Conservation (phyloP, 2,329 filamentous ascomycete genomes). For the Phaeosphaeriaceae sp. region DNA sequence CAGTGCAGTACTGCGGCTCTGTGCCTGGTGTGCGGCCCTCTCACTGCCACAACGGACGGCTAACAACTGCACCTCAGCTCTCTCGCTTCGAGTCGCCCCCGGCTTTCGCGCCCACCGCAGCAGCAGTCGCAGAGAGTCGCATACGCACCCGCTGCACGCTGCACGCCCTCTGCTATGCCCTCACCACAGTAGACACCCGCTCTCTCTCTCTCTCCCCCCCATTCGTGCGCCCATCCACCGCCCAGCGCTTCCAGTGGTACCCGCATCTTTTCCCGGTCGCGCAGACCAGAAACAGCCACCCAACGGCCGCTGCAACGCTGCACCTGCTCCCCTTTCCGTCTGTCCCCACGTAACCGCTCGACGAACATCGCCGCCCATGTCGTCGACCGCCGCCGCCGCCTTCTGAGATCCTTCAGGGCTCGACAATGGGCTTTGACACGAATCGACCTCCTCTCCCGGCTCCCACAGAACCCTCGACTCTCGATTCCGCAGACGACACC, state of each 20-base stretch:
- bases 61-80: constrained; percentile 13
- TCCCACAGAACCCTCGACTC: constrained; percentile 76
- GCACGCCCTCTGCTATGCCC: constrained; percentile 12
- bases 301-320: constrained; percentile 16
- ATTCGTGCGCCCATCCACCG: constrained; percentile 10
- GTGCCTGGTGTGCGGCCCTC: constrained; percentile 7
- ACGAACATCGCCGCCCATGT: constrained; percentile 39
- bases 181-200: constrained; percentile 6
- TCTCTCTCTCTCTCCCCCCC: constrained; percentile 15
- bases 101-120: constrained; percentile 18
- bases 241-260: constrained; percentile 9
- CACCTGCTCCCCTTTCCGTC: constrained; percentile 3
- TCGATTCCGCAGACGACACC: constrained; percentile 64
- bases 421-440: constrained; percentile 55
- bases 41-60: background rate
- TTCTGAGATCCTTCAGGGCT: constrained; percentile 41
- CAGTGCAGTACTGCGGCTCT: constrained; percentile 2
- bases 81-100: constrained; percentile 15
- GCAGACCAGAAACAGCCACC: constrained; percentile 36
- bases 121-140: constrained; percentile 7
- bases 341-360: constrained; percentile 13
- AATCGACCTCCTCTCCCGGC: constrained; percentile 73
- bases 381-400: constrained; percentile 29
- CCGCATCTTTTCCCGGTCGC: constrained; percentile 21
- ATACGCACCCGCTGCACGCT: background rate